Percentiles rank a stretch among this genome's conserved stretches.
These are phyloP conservation scores for Penicillium psychrosexuale DNA, from an alignment of 2,329 filamentous ascomycete species.

Conservation along the genomic window DNA sequence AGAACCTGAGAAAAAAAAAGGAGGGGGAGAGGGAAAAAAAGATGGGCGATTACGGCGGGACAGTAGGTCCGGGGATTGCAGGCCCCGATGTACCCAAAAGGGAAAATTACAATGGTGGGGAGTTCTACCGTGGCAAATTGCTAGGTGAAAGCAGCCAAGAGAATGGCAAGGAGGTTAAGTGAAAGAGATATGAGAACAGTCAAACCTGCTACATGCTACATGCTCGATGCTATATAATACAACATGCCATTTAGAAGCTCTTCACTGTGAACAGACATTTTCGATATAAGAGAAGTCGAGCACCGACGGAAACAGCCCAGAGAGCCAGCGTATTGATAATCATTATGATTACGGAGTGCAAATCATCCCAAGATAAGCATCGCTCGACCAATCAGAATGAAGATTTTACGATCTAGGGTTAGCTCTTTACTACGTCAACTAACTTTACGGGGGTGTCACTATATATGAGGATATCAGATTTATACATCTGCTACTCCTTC, in stretches of 20 bases:
- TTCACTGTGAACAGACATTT: neutral
- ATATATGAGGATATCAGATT: neutral
- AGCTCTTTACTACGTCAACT: constrained; percentile 38
- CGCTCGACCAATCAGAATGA: constrained; percentile 29
- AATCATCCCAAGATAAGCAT: constrained; percentile 32
- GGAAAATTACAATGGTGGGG: constrained; percentile 26
- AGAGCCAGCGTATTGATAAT: constrained; percentile 21
- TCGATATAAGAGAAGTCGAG: neutral
- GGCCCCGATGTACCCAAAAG: constrained; percentile 17
- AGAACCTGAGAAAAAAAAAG: constrained; percentile 10
- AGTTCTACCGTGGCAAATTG: constrained; percentile 17
- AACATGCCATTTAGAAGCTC: neutral
- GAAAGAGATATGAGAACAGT: neutral
- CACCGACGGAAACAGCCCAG: neutral
- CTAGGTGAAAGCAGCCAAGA: constrained; percentile 11
- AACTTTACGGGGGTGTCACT: neutral
- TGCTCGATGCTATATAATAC: neutral
- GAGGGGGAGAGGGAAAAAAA: neutral
- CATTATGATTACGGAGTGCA: constrained; percentile 24
- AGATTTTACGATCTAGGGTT: constrained; percentile 34
- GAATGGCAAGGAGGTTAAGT: neutral
- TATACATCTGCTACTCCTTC: neutral
- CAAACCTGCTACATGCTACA: neutral
- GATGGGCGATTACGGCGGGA: constrained; percentile 22
- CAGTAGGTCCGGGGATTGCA: constrained; percentile 22